phyloP scores from a whole-genome alignment of 768 basidiomycete genomes.

The Russula griseocarnosa region DNA sequence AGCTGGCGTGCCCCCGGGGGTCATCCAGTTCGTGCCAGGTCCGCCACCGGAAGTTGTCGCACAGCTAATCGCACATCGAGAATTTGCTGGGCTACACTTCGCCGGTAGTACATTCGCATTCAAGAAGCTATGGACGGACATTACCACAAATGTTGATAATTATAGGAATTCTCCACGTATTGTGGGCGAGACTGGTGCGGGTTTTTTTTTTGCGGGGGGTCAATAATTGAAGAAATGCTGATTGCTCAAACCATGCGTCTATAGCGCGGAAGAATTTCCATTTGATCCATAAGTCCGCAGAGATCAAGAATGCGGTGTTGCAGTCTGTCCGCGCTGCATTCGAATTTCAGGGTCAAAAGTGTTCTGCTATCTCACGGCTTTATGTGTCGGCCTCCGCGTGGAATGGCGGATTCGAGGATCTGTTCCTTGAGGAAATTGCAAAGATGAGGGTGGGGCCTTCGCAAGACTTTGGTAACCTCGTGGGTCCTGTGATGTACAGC shows the following conservation, averaged over 20 bases:
- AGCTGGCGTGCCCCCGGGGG: slow-evolving; percentile 89
- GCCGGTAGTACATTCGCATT: slow-evolving; percentile 95
- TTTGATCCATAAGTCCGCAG: slow-evolving; percentile 81
- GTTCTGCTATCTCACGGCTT: slow-evolving; percentile 86
- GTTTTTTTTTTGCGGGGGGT: too few species aligned
- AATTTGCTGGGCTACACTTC: slow-evolving; percentile 90
- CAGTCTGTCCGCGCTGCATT: slow-evolving; percentile 87
- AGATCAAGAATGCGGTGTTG: slow-evolving; percentile 82
- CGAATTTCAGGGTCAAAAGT: slow-evolving; percentile 98
- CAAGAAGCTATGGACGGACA: slow-evolving; percentile 95
- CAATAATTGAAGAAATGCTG: not conserved
- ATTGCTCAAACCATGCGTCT: not conserved
- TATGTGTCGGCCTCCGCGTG: slow-evolving; percentile 89
- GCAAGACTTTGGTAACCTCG: slow-evolving; percentile 76
- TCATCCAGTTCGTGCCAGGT: slow-evolving; percentile 96
- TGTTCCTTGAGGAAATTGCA: slow-evolving; percentile 65
- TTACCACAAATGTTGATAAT: slow-evolving; percentile 78
- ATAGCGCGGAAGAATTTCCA: slow-evolving; percentile 97
- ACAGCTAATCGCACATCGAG: slow-evolving; percentile 71
- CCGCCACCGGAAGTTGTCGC: slow-evolving; percentile 80
- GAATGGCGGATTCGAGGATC: slow-evolving; percentile 81
- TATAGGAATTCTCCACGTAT: slow-evolving; percentile 91
- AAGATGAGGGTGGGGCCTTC: slow-evolving; percentile 84
- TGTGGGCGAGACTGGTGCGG: slow-evolving; percentile 84
- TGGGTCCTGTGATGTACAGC: slow-evolving; percentile 94